phyloP scores from a whole-genome alignment of 257 asterid genomes.

The Thymus mandschuricus region DNA sequence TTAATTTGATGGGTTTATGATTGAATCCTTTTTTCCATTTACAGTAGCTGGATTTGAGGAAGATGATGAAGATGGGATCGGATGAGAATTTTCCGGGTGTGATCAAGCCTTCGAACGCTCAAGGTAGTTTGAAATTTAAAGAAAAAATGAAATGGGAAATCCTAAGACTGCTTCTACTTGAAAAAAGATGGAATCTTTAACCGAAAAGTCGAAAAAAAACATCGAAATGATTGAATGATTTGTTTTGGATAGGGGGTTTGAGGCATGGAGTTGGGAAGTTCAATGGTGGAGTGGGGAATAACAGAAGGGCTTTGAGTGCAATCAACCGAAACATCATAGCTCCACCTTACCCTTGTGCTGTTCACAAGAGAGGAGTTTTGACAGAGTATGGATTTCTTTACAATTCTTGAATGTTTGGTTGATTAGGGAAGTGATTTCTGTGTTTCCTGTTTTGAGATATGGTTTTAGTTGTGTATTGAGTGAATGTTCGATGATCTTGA shows the following conservation, averaged over 20 bases:
- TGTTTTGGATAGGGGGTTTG: slow-evolving; percentile 42
- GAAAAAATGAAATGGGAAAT: background rate
- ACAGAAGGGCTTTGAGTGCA: slow-evolving; percentile 76
- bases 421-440: background rate
- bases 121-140: slow-evolving; percentile 45
- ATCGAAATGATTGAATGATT: background rate
- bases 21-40: slow-evolving; percentile 13
- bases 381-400: slow-evolving; percentile 53
- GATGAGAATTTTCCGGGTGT: slow-evolving; percentile 61
- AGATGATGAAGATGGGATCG: slow-evolving; percentile 59
- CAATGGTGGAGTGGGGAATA: slow-evolving; percentile 37
- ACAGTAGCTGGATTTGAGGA: slow-evolving; percentile 24
- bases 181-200: slow-evolving; percentile 17
- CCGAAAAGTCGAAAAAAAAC: background rate
- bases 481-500: slow-evolving; percentile 29
- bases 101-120: slow-evolving; percentile 62
- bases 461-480: background rate
- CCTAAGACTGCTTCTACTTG: background rate
- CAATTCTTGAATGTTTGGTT: background rate
- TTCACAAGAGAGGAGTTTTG: slow-evolving; percentile 61
- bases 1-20: slow-evolving; percentile 18
- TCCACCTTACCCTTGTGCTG: slow-evolving; percentile 60
- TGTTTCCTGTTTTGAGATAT: background rate
- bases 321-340: slow-evolving; percentile 63
- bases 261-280: slow-evolving; percentile 42